Base-by-base conservation (phyloP, 129 eudicot species). In the Lactuca sativa region DNA sequence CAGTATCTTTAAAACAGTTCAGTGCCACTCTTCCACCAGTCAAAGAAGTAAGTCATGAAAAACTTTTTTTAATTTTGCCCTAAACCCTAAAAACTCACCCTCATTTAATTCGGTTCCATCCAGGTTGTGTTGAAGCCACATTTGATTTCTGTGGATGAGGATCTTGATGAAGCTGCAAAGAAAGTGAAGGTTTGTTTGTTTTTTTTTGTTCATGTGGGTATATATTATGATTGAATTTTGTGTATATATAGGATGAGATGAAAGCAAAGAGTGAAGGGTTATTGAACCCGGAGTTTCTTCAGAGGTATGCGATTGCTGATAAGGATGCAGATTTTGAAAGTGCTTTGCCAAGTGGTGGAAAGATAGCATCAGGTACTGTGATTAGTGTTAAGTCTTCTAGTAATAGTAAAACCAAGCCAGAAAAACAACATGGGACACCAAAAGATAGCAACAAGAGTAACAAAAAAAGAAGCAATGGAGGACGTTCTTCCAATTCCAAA, bases 161-260 rank as follows among this genome's bases (percentile, higher is more conserved):
- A 89, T 77, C 89, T 92, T 18, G 78, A 89, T 31, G 87, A 83
- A 56, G 99, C 91, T 30, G 99, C 99, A 40, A 82, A 79, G 52
- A 69, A 90, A 87, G 97, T 87, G 63, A 70, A 85, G 99, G 99
- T 91, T 73, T 49, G 79, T 66, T 59, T 36, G 47, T 25, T 73
- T 48, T 21, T 21, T 53, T 9, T 16, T 9, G 21, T 38, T 59
- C 47, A 17, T 6, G 36, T 7, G 61, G 18, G 69, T 41, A 73
- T 43, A 51, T 63, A 64, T 25, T 11, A 3, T 21, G 21, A 49
- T 62, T 14, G 38, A 38, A 6, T 54, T 11, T 69, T 73, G 2
- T 25, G 1, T 25, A 25, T 25, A 25, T 1, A 25, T 25, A 92
- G 98, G 82, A 85, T 59, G 85, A 74, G 12, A 83, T 81, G 86